phyloP scores from a whole-genome alignment of 768 basidiomycete genomes.

The Saitozyma sp. region DNA sequence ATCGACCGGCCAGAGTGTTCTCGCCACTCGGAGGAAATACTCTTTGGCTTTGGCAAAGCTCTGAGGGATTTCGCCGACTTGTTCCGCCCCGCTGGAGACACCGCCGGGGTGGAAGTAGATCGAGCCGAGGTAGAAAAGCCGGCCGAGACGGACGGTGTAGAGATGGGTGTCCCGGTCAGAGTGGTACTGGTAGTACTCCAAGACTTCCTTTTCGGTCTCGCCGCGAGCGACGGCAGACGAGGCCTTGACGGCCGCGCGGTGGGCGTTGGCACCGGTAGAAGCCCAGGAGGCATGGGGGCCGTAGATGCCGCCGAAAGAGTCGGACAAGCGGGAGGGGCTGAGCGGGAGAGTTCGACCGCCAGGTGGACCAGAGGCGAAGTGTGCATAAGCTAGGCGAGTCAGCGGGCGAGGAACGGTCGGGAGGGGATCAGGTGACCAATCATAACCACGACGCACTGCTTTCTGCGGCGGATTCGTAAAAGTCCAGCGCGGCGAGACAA shows the following conservation, averaged over 20 bases:
- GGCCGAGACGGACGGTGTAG: conserved; percentile 89
- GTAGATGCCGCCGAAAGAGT: conserved; percentile 87
- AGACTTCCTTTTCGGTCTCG: conserved; percentile 88
- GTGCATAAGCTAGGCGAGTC: conserved; percentile 64
- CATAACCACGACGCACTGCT: conserved; percentile 59
- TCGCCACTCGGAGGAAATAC: conserved; percentile 82
- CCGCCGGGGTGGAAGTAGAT: conserved; percentile 80
- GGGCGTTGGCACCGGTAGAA: conserved; percentile 73
- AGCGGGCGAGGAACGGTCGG: not conserved
- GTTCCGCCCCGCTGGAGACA: conserved; percentile 81
- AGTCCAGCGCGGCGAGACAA: conserved; percentile 76
- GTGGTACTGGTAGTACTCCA: conserved; percentile 95
- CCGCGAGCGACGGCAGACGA: conserved; percentile 79
- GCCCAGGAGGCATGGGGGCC: conserved; percentile 93
- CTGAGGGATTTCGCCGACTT: conserved; percentile 82
- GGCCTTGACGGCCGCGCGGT: conserved; percentile 77
- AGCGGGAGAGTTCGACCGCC: conserved; percentile 84
- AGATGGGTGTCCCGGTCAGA: conserved; percentile 86
- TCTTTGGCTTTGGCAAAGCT: conserved; percentile 72
- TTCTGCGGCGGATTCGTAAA: conserved; percentile 88
- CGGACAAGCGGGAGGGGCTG: conserved; percentile 77
- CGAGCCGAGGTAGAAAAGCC: conserved; percentile 93
- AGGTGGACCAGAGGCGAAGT: conserved; percentile 80
- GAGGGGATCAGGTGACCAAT: not conserved
- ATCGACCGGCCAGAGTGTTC: conserved; percentile 73